Base-by-base conservation (phyloP, 148 eudicot species). In the Nyssa sinensis region DNA sequence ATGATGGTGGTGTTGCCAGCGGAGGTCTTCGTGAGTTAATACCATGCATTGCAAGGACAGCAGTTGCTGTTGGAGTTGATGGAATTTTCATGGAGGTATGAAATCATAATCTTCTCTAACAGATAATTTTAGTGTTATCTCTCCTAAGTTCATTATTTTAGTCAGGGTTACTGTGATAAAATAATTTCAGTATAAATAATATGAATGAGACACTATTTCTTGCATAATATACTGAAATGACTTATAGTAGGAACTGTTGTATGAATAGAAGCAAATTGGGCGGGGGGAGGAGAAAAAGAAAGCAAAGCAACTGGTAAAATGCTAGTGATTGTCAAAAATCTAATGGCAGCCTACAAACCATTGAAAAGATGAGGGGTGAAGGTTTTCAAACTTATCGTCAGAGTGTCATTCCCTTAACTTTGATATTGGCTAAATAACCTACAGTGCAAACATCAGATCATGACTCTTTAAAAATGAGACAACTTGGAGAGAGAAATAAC, bases 1-100 rank as follows among this genome's bases (percentile, higher is more conserved):
- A 93, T 68, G 96, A 94, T 71, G 99, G 97, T 68, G 96, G 97
- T 68, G 94, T 95, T 71, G 97, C 99, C 67, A 95, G 97, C 80
- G 97, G 97, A 49, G 97, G 97, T 75, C 88, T 89, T 74, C 90
- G 93, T 55, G 97, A 92, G 67, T 47, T 95, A 67, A 95, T 95
- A 62, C 99, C 99, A 10, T 93, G 97, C 81, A 95, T 95, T 74
- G 97, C 94, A 58, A 83, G 97, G 86, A 95, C 99, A 66, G 89
- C 96, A 16, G 96, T 95, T 72, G 93, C 97, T 72, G 99, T 95
- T 41, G 97, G 99, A 70, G 94, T 95, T 53, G 96, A 92, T 74
- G 99, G 99, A 35, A 84, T 95, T 67, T 95, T 91, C 86, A 93
- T 90, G 99, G 99, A 95, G 91, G 97, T 95, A 70, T 7, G 24